These are phyloP conservation scores for Fusarium siculi DNA, from an alignment of 2,329 filamentous ascomycete species.

Conservation along the genomic window DNA sequence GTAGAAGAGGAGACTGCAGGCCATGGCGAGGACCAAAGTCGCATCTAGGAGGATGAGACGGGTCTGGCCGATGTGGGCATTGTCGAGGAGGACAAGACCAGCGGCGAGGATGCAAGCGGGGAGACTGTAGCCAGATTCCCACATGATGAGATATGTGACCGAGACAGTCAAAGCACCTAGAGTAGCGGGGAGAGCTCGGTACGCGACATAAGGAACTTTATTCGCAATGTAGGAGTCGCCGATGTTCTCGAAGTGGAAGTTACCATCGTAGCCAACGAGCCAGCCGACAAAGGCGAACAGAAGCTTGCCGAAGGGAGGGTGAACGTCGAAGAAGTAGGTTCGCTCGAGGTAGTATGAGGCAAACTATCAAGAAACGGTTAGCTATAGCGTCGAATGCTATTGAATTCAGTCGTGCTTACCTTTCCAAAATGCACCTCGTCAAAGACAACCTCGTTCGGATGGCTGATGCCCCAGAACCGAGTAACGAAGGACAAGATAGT, in stretches of 20 bases:
- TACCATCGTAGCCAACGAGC: constrained; percentile 96
- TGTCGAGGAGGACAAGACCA: constrained; percentile 91
- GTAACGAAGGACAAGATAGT: constrained; percentile 89
- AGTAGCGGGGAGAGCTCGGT: constrained; percentile 90
- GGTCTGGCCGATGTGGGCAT: constrained; percentile 97
- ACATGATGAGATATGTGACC: constrained; percentile 98
- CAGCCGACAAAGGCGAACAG: constrained; percentile 97
- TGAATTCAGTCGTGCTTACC: constrained; percentile 63
- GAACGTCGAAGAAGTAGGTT: constrained; percentile 99
- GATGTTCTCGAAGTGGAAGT: constrained; percentile 99
- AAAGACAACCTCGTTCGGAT: constrained; percentile 97
- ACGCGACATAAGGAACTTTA: constrained; percentile 96
- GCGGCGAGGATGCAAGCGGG: constrained; percentile 91
- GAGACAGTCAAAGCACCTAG: constrained; percentile 93
- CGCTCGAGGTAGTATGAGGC: constrained; percentile 89
- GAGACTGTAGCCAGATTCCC: constrained; percentile 97
- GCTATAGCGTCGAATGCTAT: constrained; percentile 7
- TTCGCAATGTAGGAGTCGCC: constrained; percentile 97
- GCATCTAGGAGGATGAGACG: constrained; percentile 94
- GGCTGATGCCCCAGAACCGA: constrained; percentile 94
- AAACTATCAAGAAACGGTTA: constrained; percentile 59
- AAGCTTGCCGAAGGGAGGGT: constrained; percentile 97
- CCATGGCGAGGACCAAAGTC: constrained; percentile 94
- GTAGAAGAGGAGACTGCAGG: constrained; percentile 91
- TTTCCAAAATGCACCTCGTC: constrained; percentile 99